Conservation (phyloP, 2,329 filamentous ascomycete genomes). For the Cercospora beticola region DNA sequence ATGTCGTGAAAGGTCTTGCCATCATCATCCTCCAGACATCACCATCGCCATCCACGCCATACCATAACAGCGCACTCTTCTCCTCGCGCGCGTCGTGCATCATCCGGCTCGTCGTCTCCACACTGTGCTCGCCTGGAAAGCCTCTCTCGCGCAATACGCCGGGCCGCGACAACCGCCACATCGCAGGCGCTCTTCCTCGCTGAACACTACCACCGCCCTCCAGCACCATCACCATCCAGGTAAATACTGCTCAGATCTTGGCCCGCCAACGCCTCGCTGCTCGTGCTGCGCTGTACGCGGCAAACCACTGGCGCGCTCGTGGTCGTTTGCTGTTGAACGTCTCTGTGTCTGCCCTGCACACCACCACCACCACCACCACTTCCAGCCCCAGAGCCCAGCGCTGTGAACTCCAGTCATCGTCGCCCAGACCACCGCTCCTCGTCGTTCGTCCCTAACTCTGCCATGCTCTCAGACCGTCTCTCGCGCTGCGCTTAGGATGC, state of each 20-base stretch:
- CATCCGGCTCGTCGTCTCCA: background rate
- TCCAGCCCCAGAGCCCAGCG: background rate
- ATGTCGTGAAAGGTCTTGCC: background rate
- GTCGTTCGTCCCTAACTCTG: conserved; percentile 6
- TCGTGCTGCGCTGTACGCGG: background rate
- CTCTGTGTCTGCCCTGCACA: conserved; percentile 2
- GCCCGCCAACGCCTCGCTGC: background rate
- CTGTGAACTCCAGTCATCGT: background rate
- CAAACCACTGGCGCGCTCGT: background rate
- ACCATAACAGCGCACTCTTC: background rate
- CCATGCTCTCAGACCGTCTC: conserved; percentile 9
- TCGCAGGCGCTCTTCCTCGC: background rate
- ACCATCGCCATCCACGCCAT: background rate
- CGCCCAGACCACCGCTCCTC: background rate
- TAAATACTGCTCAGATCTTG: conserved; percentile 5
- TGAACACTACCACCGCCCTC: background rate
- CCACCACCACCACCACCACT: background rate
- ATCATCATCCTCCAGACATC: background rate
- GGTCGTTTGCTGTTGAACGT: conserved; percentile 8
- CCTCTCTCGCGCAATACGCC: background rate
- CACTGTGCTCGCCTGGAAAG: background rate
- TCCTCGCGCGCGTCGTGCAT: background rate
- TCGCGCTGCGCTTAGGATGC: conserved; percentile 13
- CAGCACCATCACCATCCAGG: background rate
- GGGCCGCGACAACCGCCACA: conserved; percentile 2